Base-by-base conservation (phyloP, 768 basidiomycete species). In the Amanita phalloides region DNA sequence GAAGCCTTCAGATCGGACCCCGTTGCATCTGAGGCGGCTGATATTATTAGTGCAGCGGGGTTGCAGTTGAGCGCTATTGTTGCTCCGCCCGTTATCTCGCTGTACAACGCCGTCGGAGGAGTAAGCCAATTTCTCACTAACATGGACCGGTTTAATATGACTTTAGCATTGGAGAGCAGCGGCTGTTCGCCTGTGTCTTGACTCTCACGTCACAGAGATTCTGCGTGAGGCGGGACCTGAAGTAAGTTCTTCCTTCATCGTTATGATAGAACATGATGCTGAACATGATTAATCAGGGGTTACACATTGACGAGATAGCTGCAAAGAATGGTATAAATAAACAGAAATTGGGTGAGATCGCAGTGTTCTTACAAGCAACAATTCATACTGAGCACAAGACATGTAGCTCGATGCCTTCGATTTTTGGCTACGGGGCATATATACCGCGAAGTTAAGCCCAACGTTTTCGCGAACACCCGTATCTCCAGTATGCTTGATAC, bases 221-320 rank as follows among this genome's bases (percentile, higher is more conserved):
- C 50, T 70, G 28, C 56, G 64, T 7, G 63, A 68, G 36, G 65
- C 64, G 6, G 67, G 68, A 9, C 56, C 61, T n/a, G 41, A 66
- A 36, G 68, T 66, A 17, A 36, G 49, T 45, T 2, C 4, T 36
- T 26, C 20, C 3, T 17, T 2, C 38, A 42, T 25, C 10, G 37
- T 8, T 4, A 10, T 21, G 35, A 41, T 17, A 17, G 17, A 17
- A 17, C 6, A 11, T 14, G 4, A 33, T 25, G 26, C 28, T 37
- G 36, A 45, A 10, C 28, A n/a, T 5, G 17, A 23, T 32, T 3
- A 13, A 8, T 9, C 53, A 68, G 68, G 71, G 71, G 1, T 53
- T 69, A 23, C 71, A 73, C 32, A 60, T 65, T 17, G 53, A 62
- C 4, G 68, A 71, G 4, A 71, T 73, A 32, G 67, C 64, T 7